Conservation (phyloP, 768 basidiomycete genomes). For the Trametes villosa region DNA sequence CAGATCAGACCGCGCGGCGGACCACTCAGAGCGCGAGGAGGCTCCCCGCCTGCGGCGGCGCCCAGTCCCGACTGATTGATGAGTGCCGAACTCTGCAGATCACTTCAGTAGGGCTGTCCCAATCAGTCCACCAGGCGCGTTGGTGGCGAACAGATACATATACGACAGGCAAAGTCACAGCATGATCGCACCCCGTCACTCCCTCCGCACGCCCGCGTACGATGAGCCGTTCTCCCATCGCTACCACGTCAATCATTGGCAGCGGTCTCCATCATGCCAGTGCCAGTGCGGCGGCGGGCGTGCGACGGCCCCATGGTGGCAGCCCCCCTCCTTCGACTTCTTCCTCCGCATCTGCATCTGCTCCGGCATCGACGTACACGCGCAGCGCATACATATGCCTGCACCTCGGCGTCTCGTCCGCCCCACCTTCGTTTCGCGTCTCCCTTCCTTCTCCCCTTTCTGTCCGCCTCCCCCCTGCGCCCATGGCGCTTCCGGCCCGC, state of each 20-base stretch:
- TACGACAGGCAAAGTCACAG: slow-evolving; percentile 18
- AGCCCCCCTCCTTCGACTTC: neutral
- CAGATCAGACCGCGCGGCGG: slow-evolving; percentile 8
- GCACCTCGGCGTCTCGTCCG: neutral
- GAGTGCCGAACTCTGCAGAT: slow-evolving; percentile 17
- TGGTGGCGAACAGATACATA: slow-evolving; percentile 15
- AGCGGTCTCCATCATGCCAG: slow-evolving; percentile 21
- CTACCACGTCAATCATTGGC: slow-evolving; percentile 25
- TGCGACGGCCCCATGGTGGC: slow-evolving; percentile 21
- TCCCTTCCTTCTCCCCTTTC: slow-evolving; percentile 15
- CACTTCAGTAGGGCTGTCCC: slow-evolving; percentile 21
- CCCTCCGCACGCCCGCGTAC: slow-evolving; percentile 15
- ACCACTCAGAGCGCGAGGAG: slow-evolving; percentile 8
- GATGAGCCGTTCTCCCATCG: slow-evolving; percentile 22
- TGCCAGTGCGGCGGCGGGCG: too few relatives aligned
- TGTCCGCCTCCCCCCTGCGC: slow-evolving; percentile 18
- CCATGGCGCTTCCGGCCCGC: slow-evolving; percentile 26
- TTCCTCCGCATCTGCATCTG: too few relatives aligned
- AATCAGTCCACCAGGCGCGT: slow-evolving; percentile 8
- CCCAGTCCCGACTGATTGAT: slow-evolving; percentile 13
- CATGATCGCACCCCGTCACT: slow-evolving; percentile 20
- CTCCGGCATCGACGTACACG: too few relatives aligned
- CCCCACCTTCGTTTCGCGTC: slow-evolving; percentile 13
- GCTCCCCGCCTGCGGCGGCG: neutral
- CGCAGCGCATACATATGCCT: slow-evolving; percentile 16